phyloP scores from a whole-genome alignment of 2,329 filamentous ascomycete species.

The Stachybotrys chlorohalonatus region DNA sequence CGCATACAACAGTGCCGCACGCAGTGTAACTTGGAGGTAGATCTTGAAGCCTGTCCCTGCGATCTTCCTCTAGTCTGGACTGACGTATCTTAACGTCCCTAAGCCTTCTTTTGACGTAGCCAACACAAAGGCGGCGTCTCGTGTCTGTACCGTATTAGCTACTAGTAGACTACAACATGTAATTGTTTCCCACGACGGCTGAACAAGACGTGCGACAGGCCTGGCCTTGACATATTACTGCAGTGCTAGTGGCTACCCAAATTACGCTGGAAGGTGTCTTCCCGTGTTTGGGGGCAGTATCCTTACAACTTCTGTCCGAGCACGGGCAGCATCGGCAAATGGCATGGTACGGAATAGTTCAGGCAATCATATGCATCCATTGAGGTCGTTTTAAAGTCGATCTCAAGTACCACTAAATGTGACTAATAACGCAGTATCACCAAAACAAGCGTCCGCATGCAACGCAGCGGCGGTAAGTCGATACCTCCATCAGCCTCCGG shows the following conservation, averaged over 20 bases:
- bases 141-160: too few relatives aligned
- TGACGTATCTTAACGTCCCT: too few relatives aligned
- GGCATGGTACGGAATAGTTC: too few relatives aligned
- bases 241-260: neutral
- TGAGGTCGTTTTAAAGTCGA: neutral
- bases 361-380: neutral
- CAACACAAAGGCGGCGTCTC: too few relatives aligned
- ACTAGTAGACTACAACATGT: too few relatives aligned
- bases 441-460: neutral
- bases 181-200: too few relatives aligned
- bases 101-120: too few relatives aligned
- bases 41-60: neutral
- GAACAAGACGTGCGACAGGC: too few relatives aligned
- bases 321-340: too few relatives aligned
- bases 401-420: neutral
- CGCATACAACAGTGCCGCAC: slow-evolving; percentile 4
- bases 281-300: neutral
- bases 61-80: too few relatives aligned
- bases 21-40: neutral
- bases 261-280: neutral
- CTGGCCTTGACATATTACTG: too few relatives aligned
- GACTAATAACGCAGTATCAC: neutral
- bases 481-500: neutral
- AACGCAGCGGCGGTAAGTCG: neutral
- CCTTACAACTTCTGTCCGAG: too few relatives aligned